Evolutionary conservation across 169 alveolate species (phyloP), one percentile per base, ranked within the genome.

Genomic region (Plasmodium gaboni): DNA sequence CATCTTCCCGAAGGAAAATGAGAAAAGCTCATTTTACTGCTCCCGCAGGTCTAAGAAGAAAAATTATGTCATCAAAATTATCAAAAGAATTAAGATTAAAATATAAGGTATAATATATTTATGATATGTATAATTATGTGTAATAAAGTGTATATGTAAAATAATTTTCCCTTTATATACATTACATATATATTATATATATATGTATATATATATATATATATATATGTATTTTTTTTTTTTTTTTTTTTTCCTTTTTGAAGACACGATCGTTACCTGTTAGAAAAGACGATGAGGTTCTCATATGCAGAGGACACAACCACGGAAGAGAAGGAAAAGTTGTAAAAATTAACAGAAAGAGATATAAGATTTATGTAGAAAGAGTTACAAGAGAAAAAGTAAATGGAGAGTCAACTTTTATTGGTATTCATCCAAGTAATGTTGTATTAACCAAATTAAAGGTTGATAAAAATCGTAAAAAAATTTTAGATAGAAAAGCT

Each of bases 21-120:
- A 98, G 99, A 94, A 98, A 98, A 96, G 98, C 98, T 88, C 99
- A 98, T 95, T 98, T 99, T 96, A 94, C 99, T 17, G 99, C 99
- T 69, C 99, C 99, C 22, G 98, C 99, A 42, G 95, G 97, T 95
- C 94, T 97, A 85, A 97, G 99, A 93, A 96, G 99, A 91, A 97
- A 96, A 95, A 94, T 98, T 87, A 99, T 99, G 99, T 96, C 99
- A 88, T 98, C 99, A 71, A 98, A 98, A 55, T 94, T 98, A 69
- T 95, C 99, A 80, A 98, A 98, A 96, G 99, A 98, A 87, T 96
- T 99, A 87, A 94, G 99, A 90, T 95, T 94, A 91, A 98, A 98
- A 96, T 97, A 98, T 95, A 96, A 96, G 89, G 99, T 97, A 88
- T 95, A 98, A 68, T 65, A 42, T 4, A 7, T 63, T 60, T 10